Evolutionary conservation across 2,329 filamentous ascomycete genomes (phyloP).

Genomic region (Macrophomina tecta): DNA sequence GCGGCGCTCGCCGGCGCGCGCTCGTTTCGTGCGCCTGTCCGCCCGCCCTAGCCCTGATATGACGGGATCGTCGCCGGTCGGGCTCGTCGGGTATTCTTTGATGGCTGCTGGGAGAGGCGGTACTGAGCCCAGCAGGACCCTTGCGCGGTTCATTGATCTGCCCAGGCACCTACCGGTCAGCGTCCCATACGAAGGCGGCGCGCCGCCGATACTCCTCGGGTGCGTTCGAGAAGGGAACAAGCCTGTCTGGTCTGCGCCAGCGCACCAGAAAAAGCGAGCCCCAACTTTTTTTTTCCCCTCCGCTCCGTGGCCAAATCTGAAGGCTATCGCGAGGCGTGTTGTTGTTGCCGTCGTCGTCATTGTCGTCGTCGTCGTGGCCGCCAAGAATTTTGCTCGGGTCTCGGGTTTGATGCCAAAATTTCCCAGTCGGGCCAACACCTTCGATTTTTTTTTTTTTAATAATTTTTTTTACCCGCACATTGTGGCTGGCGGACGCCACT

Average conservation of each 20-base stretch:
- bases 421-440: no score
- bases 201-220: background rate
- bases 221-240: background rate
- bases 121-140: background rate
- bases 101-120: no score
- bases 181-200: background rate
- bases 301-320: no score
- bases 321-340: no score
- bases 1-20: background rate
- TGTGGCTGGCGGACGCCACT: background rate
- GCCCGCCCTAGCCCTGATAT: background rate
- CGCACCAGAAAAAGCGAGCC: background rate
- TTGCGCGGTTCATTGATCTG: conserved; percentile 15
- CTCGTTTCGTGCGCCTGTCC: background rate
- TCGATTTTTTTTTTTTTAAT: no score
- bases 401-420: no score
- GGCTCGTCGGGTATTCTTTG: background rate
- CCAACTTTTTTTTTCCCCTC: no score
- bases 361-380: background rate
- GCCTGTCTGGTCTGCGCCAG: background rate
- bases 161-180: conserved; percentile 10
- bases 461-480: background rate
- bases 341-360: no score
- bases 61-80: background rate
- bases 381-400: no score